Base-by-base conservation (phyloP, 257 asterid species). In the Nicotiana knightiana region DNA sequence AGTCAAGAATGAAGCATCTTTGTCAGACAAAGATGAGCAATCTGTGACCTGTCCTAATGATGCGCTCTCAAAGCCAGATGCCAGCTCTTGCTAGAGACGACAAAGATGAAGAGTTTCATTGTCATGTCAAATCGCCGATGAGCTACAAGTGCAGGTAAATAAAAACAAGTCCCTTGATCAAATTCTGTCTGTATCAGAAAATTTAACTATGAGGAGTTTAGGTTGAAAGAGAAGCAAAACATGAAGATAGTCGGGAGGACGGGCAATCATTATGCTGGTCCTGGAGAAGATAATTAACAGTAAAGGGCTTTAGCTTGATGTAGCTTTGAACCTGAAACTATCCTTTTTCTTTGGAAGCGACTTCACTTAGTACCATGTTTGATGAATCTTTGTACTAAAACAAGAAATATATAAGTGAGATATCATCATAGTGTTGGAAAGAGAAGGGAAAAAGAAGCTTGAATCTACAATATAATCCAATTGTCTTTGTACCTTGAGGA, bases 161-260 rank as follows among this genome's bases (percentile, higher is more conserved):
- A 82, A 87, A 83, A 88, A 90, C 82, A 9, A 67, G 81, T 83
- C 95, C 48, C 76, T 85, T 61, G 88, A 88, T 18, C 86, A 88
- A n/a, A 81, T 91, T 15, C 78, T 91, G 24, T 84, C 94, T 6
- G 80, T 88, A 82, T 86, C 88, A 10, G 87, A 85, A 57, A 87
- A 86, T 46, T 46, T 93, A 84, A 86, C 48, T 91, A 84, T 15
- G 91, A 91, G 9, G 97, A 94, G 84, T 94, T 96, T 39, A 91
- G 87, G 95, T 97, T 53, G 93, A 90, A 79, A 87, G 81, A 88
- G 97, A 96, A 82, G 93, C 91, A 12, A 89, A 90, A 87, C 85
- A 93, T 76, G 92, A 92, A 83, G 93, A 92, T 93, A 97, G 97
- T 86, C 89, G 59, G 92, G 86, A 83, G 89, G 70, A 53, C 59